Percentiles rank a stretch among this genome's conserved stretches.
phyloP scores from a whole-genome alignment of 2,329 filamentous ascomycete species.

The Xylariaceae sp. region DNA sequence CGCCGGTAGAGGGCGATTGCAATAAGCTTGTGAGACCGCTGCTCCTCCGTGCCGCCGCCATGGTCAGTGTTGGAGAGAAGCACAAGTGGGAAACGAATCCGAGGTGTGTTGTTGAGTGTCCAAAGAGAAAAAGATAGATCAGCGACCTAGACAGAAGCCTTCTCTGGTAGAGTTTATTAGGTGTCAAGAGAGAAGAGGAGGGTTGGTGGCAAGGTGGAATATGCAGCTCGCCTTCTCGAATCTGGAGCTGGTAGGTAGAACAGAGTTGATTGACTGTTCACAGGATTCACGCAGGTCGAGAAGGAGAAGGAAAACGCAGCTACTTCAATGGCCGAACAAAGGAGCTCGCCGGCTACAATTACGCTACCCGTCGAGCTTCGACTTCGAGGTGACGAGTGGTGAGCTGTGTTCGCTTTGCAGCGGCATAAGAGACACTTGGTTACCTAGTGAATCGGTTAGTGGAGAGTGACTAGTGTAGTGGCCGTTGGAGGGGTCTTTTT shows the following conservation, averaged over 20 bases:
- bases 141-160: no score
- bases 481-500: constrained; percentile 1
- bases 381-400: constrained; percentile 3
- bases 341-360: constrained; percentile 12
- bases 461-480: constrained; percentile 4
- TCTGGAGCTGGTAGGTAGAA: not conserved
- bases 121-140: no score
- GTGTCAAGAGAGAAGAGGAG: no score
- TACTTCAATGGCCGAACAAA: constrained; percentile 14
- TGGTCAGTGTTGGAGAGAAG: no score
- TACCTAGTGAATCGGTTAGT: constrained; percentile 1
- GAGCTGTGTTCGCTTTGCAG: constrained; percentile 17
- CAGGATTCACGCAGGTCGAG: constrained; percentile 1
- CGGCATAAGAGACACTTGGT: constrained; percentile 18
- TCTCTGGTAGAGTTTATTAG: no score
- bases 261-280: not conserved
- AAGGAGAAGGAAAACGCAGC: constrained; percentile 6
- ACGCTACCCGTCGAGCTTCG: constrained; percentile 10
- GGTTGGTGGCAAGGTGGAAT: no score
- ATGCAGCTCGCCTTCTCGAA: no score
- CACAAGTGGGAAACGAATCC: no score
- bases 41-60: constrained; percentile 15
- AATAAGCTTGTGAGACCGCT: constrained; percentile 25
- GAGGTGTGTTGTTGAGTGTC: no score
- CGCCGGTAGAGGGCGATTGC: constrained; percentile 14